These are phyloP conservation scores for Pleurotus giganteus DNA, from an alignment of 768 basidiomycete species.

Conservation along the genomic window DNA sequence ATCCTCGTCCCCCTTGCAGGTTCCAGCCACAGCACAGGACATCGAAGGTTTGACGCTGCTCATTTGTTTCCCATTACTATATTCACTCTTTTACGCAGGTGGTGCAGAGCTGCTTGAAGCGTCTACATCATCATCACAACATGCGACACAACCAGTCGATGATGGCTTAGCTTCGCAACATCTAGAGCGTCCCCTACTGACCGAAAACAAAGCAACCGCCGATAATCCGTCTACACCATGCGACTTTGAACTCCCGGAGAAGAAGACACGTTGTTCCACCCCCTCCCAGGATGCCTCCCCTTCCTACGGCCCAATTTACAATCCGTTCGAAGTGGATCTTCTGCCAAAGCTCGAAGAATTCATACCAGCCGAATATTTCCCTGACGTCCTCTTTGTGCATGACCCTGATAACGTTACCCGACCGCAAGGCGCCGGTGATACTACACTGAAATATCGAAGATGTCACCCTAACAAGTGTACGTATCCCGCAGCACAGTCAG, in stretches of 20 bases:
- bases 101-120: too few species aligned
- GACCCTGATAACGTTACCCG: constrained; percentile 16
- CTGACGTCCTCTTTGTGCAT: constrained; percentile 21
- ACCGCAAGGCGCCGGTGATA: background rate
- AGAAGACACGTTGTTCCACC: background rate
- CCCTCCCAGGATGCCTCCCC: background rate
- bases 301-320: background rate
- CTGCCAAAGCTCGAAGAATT: constrained; percentile 21
- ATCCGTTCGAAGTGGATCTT: background rate
- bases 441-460: constrained; percentile 11
- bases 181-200: too few species aligned
- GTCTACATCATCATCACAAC: too few species aligned
- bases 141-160: too few species aligned
- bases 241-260: background rate
- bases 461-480: constrained; percentile 12
- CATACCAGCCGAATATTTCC: constrained; percentile 20
- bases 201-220: too few species aligned
- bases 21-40: too few species aligned
- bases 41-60: too few species aligned
- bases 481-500: background rate
- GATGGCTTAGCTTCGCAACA: too few species aligned
- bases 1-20: too few species aligned
- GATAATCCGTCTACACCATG: background rate
- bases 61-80: too few species aligned
- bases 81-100: too few species aligned